These are phyloP conservation scores for Moesziomyces sp. DNA, from an alignment of 1,284 basidiomycete genomes.

Conservation along the genomic window DNA sequence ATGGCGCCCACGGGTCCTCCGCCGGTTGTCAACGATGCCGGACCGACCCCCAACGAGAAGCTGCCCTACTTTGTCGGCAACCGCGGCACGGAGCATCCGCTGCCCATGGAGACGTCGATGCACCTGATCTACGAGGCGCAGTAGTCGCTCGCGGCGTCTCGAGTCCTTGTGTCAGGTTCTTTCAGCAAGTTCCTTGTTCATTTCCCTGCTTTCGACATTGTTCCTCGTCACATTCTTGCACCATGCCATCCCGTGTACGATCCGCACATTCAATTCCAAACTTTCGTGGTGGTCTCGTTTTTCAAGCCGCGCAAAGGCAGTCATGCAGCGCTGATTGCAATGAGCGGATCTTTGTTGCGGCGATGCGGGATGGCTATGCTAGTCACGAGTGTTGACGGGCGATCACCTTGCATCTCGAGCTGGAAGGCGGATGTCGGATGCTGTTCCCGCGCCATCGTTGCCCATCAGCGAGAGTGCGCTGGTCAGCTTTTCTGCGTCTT, in stretches of 20 bases:
- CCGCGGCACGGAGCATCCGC: conserved; percentile 32
- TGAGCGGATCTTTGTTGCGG: too few species aligned
- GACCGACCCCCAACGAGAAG: conserved; percentile 27
- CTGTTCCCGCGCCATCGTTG: not conserved
- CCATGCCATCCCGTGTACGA: too few species aligned
- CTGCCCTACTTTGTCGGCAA: conserved; percentile 40
- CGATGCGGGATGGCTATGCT: too few species aligned
- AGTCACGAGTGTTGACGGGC: not conserved
- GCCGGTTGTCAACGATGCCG: conserved; percentile 30
- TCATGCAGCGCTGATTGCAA: too few species aligned
- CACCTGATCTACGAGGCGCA: conserved; percentile 39
- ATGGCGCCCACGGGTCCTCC: conserved; percentile 42
- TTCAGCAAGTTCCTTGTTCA: not conserved
- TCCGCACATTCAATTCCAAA: too few species aligned
- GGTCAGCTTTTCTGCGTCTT: conserved; percentile 27
- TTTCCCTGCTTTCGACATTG: not conserved
- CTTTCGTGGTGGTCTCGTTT: too few species aligned
- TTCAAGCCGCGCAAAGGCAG: too few species aligned
- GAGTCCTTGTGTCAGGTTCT: not conserved
- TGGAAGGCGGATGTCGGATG: not conserved
- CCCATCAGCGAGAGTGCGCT: conserved; percentile 15
- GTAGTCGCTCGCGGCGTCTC: not conserved
- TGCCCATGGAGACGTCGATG: conserved; percentile 46
- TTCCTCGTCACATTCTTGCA: too few species aligned
- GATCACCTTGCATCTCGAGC: not conserved